These are phyloP conservation scores for Clavispora fructus DNA, from an alignment of 805 yeast genomes.

Conservation along the genomic window DNA sequence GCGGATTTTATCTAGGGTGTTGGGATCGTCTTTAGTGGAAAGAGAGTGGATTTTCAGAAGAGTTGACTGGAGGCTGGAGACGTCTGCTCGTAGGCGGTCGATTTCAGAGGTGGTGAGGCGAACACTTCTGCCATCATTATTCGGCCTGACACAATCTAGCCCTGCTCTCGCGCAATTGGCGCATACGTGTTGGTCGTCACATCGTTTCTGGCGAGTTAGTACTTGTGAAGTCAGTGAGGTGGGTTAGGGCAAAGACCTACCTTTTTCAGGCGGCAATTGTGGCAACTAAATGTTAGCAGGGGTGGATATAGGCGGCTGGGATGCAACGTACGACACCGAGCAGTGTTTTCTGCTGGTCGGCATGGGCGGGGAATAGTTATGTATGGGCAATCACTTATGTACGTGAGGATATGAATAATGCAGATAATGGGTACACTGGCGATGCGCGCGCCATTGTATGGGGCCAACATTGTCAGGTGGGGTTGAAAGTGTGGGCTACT, in stretches of 20 bases:
- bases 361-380: not conserved
- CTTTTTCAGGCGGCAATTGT: constrained; percentile 12
- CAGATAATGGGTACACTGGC: not conserved
- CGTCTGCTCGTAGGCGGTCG: constrained; percentile 4
- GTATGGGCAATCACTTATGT: not conserved
- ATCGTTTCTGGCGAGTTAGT: constrained; percentile 6
- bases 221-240: no score
- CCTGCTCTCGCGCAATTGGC: constrained; percentile 5
- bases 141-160: constrained; percentile 8
- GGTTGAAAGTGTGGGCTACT: not conserved
- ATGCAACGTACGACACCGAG: constrained; percentile 10
- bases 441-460: no score
- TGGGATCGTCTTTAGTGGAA: not conserved
- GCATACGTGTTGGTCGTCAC: constrained; percentile 11
- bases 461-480: no score
- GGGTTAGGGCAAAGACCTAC: constrained; percentile 1
- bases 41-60: not conserved
- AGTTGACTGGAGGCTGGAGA: constrained; percentile 3
- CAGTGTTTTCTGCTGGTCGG: constrained; percentile 3
- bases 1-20: constrained; percentile 2
- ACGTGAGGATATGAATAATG: not conserved
- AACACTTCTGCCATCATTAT: constrained; percentile 7
- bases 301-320: not conserved
- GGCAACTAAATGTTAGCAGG: constrained; percentile 7
- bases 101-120: constrained; percentile 6